Evolutionary conservation across 2,329 filamentous ascomycete genomes (phyloP).

Genomic region (Paecilomyces niveus): DNA sequence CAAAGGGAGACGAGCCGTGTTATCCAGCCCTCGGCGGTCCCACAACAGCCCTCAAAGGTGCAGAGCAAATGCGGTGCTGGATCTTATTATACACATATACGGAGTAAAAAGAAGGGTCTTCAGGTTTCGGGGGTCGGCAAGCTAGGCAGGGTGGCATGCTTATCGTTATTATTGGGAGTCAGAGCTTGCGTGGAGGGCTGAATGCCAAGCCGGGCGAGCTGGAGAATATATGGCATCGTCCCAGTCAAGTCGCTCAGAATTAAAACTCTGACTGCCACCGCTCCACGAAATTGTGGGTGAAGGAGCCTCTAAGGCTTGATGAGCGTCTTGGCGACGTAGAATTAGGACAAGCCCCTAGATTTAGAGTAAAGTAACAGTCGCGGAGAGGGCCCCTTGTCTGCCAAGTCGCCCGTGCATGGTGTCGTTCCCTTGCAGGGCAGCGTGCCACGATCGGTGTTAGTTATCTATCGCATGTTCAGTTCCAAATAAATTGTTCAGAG

Average conservation of each 20-base stretch:
- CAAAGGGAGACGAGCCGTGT: neutral
- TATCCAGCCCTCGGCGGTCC: too few species aligned
- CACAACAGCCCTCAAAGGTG: neutral
- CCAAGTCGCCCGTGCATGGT: neutral
- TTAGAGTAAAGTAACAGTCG: neutral
- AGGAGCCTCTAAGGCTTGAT: neutral
- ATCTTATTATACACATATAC: neutral
- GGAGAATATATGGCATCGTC: neutral
- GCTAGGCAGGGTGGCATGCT: neutral
- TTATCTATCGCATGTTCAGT: neutral
- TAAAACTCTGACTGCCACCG: neutral
- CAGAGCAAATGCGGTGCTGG: neutral
- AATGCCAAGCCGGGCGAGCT: neutral
- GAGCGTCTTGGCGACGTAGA: neutral
- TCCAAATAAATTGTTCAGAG: neutral
- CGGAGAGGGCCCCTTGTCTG: neutral
- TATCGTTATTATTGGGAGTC: neutral
- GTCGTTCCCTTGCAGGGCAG: neutral
- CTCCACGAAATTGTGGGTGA: neutral
- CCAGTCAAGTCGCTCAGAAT: neutral
- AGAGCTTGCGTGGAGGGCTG: neutral
- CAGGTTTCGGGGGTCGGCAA: neutral
- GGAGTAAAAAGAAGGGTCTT: neutral
- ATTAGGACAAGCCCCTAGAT: too few species aligned
- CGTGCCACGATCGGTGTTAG: neutral